These are phyloP conservation scores for Symbiodinium pilosum DNA, from an alignment of 73 alveolate genomes.

Conservation along the genomic window DNA sequence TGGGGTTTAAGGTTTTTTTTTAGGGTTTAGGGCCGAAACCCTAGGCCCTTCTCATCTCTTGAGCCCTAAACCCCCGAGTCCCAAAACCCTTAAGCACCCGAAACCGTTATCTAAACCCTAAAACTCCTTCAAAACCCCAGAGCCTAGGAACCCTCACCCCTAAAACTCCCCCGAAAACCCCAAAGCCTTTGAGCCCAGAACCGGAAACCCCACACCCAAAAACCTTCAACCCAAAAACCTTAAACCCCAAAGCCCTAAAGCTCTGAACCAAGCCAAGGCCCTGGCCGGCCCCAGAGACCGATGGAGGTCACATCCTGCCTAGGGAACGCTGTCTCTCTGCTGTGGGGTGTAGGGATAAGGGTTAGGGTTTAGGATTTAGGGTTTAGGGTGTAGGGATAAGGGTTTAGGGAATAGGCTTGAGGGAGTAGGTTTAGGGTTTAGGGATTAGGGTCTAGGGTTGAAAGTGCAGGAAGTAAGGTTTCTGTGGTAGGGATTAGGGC, in stretches of 20 bases:
- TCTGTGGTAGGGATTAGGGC: neutral
- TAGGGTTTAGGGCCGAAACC: neutral
- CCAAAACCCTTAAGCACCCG: neutral
- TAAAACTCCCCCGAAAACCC: neutral
- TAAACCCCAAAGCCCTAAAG: neutral
- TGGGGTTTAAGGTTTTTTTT: neutral
- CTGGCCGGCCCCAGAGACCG: conserved; percentile 68
- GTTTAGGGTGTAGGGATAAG: neutral
- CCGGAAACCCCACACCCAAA: neutral
- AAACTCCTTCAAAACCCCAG: neutral
- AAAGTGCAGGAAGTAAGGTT: neutral
- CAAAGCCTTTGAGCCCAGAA: neutral
- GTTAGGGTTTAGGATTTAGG: neutral
- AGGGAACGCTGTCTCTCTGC: neutral
- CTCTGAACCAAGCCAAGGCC: neutral
- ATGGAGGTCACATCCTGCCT: conserved; percentile 54
- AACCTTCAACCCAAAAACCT: neutral
- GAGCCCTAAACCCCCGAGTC: neutral
- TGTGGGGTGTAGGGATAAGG: neutral
- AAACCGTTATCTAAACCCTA: neutral
- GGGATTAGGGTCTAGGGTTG: neutral
- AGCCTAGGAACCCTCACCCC: too few species aligned
- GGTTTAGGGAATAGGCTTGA: neutral
- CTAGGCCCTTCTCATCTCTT: too few species aligned
- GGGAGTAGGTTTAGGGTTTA: neutral